These are phyloP conservation scores for Piper longum DNA, from an alignment of 164 flowering plant genomes.

Conservation along the genomic window DNA sequence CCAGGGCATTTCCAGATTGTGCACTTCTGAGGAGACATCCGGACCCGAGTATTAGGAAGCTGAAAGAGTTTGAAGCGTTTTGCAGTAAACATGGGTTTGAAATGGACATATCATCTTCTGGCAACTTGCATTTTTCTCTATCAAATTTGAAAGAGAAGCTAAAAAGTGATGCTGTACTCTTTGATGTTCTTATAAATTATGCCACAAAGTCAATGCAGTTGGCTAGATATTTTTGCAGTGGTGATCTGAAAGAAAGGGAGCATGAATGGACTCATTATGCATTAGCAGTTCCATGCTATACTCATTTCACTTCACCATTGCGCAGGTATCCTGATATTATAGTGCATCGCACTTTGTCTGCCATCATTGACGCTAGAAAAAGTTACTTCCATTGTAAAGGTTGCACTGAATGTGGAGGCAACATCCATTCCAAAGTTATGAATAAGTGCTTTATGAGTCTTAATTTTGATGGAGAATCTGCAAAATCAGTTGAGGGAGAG, in stretches of 20 bases:
- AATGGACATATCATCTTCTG: slow-evolving; percentile 67
- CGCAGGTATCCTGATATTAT: slow-evolving; percentile 90
- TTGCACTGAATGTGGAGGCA: slow-evolving; percentile 8
- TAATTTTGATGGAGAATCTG: slow-evolving; percentile 39
- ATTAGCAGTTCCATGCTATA: slow-evolving; percentile 67
- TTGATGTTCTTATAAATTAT: slow-evolving; percentile 54
- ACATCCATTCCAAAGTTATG: not conserved
- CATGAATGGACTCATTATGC: slow-evolving; percentile 76
- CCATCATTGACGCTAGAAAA: slow-evolving; percentile 69
- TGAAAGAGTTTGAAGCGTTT: slow-evolving; percentile 67
- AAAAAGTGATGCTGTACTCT: slow-evolving; percentile 50
- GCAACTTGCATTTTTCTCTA: slow-evolving; percentile 50
- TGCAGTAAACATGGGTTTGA: slow-evolving; percentile 65
- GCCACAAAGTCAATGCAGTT: slow-evolving; percentile 83
- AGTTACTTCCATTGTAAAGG: slow-evolving; percentile 23
- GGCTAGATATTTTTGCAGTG: slow-evolving; percentile 72
- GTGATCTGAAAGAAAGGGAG: slow-evolving; percentile 32
- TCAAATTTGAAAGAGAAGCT: slow-evolving; percentile 43
- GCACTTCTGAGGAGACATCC: slow-evolving; percentile 88
- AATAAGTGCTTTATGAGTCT: slow-evolving; percentile 46
- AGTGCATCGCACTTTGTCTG: slow-evolving; percentile 77
- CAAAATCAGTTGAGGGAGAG: slow-evolving; percentile 38
- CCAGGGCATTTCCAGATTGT: slow-evolving; percentile 66
- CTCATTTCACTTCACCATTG: slow-evolving; percentile 93
- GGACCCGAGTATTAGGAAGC: slow-evolving; percentile 65